Evolutionary conservation across 305 asterid species (phyloP), one percentile per base, ranked within the genome.

Genomic region (Lippia alba): DNA sequence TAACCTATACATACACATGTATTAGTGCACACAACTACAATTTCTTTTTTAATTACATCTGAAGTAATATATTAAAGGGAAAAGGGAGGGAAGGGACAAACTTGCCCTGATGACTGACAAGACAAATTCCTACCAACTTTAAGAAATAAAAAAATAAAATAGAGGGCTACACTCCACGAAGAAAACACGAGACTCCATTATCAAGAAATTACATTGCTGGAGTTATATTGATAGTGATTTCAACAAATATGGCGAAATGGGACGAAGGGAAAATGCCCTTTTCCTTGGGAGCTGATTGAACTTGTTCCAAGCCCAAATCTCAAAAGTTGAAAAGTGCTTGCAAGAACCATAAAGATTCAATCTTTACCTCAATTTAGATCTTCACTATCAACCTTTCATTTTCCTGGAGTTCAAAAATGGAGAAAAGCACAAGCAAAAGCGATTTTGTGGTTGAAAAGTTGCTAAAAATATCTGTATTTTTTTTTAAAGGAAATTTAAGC

Each of bases 71-170:
- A 54, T 44, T 72, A 60, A 66, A 36, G 41, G 9, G 9, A 36
- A 64, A 34, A 33, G 56, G 16, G 9, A 64, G 9, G n/a, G n/a
- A n/a, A n/a, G n/a, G n/a, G n/a, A n/a, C n/a, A 41, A 48, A 53
- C 56, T 79, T 61, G 41, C 18, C 56, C 72, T 40, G 66, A 68
- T 41, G 49, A 44, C 73, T 74, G 77, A 80, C 74, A 77, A 34
- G 64, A 75, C 64, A 44, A 57, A 65, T 58, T 65, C 79, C 75
- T 46, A 69, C 87, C 87, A 68, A 69, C 74, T 69, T 78, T 63
- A 66, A 61, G 66, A 74, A 67, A 55, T 50, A 55, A 55, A 53
- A 46, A 10, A 61, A 63, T 57, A 44, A 34, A 67, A 55, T 19
- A 71, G 66, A 46, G 36, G 1, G 12, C 50, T 36, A 36, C 75